These are phyloP conservation scores for Entelexis sorbosivorans DNA, from an alignment of 1,139 yeast genomes.

Conservation along the genomic window DNA sequence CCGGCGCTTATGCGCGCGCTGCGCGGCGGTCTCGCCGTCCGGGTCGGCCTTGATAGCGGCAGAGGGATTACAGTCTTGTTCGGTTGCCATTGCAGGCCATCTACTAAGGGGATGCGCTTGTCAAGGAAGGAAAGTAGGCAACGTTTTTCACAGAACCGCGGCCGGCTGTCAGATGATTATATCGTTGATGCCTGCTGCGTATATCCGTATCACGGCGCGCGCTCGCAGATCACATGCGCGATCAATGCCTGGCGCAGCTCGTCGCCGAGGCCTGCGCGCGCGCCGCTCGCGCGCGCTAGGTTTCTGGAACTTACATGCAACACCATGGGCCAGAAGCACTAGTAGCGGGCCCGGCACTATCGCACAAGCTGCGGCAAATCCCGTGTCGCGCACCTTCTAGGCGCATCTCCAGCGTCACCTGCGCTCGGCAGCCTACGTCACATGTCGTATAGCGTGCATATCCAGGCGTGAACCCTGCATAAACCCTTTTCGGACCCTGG, in stretches of 20 bases:
- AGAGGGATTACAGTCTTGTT: not conserved
- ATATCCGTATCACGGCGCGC: not conserved
- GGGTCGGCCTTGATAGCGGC: constrained; percentile 7
- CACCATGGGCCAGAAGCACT: too few relatives aligned
- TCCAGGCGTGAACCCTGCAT: not conserved
- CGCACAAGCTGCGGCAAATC: too few relatives aligned
- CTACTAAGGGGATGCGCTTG: not conserved
- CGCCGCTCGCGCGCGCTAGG: too few relatives aligned
- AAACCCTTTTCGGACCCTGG: not conserved
- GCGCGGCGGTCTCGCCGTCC: not conserved
- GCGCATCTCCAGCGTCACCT: not conserved
- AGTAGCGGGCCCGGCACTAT: too few relatives aligned
- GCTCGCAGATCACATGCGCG: not conserved
- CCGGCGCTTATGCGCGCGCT: constrained; percentile 27
- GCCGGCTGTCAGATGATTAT: constrained; percentile 3
- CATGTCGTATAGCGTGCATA: constrained; percentile 6
- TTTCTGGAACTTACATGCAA: too few relatives aligned
- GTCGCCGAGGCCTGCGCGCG: too few relatives aligned
- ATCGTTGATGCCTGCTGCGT: not conserved
- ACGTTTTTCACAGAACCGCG: constrained; percentile 4
- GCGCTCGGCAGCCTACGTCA: not conserved
- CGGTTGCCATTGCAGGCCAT: constrained; percentile 9
- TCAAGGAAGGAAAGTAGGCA: not conserved
- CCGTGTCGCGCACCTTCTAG: not conserved
- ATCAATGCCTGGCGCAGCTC: too few relatives aligned